Base-by-base conservation (phyloP, 192 early-diverging fungal species). In the Entomortierella lignicola region DNA sequence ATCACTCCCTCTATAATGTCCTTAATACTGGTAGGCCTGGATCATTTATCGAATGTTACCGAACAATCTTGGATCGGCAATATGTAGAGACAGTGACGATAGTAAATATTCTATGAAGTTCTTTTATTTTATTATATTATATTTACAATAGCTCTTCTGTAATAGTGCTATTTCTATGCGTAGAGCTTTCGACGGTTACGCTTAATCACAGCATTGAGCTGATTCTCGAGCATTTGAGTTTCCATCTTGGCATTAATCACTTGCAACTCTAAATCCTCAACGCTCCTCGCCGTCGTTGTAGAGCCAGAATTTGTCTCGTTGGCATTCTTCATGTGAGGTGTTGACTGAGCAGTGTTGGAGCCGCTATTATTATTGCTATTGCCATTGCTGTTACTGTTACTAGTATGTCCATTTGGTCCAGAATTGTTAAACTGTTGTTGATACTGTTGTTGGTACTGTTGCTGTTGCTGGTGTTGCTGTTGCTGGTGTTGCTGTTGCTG, bases 181-280 rank as follows among this genome's bases (percentile, higher is more conserved):
- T 77, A 77, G 13, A 77, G 60, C 23, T 77, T 77, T 6, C 72
- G 64, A 21, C 72, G 72, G 31, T 77, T 77, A 8, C 72, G 57
- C 47, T 77, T 77, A 43, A 77, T 68, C 42, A 77, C 72, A 2
- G 72, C 72, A 34, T 77, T 77, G 23, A 77, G 42, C 29, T 68
- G 64, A 51, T 77, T 68, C 72, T 77, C 72, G 34, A 77, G 37
- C 72, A 77, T 77, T 47, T 77, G 72, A 3, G 72, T 77, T 44
- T 77, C 72, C 72, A 77, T 77, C 54, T 77, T 77, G 30, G 72
- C 72, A 63, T 77, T 67, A 53, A 77, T 77, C 53, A 77, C 72
- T 12, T 77, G 72, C 58, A 68, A 34, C 42, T 77, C 72, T 29
- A 77, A 54, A 30, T 77, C 72, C 29, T 77, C 72, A 2, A 77